Evolutionary conservation across 2,329 filamentous ascomycete genomes (phyloP).

Genomic region (Trichoderma simmonsii): DNA sequence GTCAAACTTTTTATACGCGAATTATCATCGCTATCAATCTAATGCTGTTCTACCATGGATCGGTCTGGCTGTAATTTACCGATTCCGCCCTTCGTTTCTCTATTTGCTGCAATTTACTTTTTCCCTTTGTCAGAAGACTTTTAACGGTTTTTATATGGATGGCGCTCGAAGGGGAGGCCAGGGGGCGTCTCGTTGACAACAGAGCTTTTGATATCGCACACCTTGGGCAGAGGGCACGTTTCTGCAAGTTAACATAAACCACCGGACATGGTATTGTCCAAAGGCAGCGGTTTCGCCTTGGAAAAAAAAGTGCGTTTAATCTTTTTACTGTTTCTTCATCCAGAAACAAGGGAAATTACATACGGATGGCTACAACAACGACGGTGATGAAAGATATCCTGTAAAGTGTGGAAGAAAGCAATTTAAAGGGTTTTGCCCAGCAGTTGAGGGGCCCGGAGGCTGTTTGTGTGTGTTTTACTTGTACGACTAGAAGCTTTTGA

Average conservation of each 20-base stretch:
- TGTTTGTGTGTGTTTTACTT: constrained; percentile 25
- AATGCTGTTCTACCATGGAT: constrained; percentile 8
- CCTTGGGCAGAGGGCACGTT: constrained; percentile 21
- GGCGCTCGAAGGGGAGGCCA: constrained; percentile 27
- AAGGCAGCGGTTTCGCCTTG: constrained; percentile 26
- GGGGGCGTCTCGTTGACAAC: constrained; percentile 28
- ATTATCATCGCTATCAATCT: background rate
- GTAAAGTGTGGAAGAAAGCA: constrained; percentile 24
- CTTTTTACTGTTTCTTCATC: constrained; percentile 38
- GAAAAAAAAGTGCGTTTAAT: constrained; percentile 35
- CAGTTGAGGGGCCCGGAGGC: constrained; percentile 23
- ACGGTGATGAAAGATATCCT: constrained; percentile 3
- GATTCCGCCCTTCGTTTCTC: background rate
- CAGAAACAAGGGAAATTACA: constrained; percentile 30
- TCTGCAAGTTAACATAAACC: constrained; percentile 30
- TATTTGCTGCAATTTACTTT: background rate
- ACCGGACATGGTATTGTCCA: constrained; percentile 30
- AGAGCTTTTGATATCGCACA: constrained; percentile 32
- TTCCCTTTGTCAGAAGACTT: constrained; percentile 22
- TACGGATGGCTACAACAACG: constrained; percentile 16
- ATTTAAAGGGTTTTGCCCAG: constrained; percentile 23
- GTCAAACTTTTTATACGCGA: background rate
- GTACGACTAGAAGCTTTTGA: constrained; percentile 31
- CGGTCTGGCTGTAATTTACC: background rate
- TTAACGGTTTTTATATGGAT: constrained; percentile 26